phyloP scores from a whole-genome alignment of 2,329 filamentous ascomycete species.

The Fusarium musae region DNA sequence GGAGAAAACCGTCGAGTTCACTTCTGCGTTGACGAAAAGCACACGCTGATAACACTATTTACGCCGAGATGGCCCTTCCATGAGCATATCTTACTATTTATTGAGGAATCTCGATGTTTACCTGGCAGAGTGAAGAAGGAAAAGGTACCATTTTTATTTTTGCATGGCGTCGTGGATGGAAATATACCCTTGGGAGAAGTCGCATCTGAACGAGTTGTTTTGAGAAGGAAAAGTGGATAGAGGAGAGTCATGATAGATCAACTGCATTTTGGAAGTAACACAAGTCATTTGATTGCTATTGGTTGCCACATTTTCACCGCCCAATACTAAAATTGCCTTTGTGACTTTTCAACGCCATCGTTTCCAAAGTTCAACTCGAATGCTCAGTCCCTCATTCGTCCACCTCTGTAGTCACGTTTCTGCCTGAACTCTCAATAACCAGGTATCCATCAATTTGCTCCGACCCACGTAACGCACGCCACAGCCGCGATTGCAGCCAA shows the following conservation, averaged over 20 bases:
- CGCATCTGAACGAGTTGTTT: too few relatives aligned
- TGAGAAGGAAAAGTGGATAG: too few relatives aligned
- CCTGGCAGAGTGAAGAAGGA: too few relatives aligned
- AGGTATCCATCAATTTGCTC: background rate
- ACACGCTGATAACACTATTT: too few relatives aligned
- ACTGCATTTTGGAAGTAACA: background rate
- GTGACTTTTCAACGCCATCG: too few relatives aligned
- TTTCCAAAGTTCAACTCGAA: background rate
- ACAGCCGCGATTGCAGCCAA: slow-evolving; percentile 49
- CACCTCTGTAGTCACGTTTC: accelerated
- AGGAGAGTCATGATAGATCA: too few relatives aligned
- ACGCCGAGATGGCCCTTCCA: too few relatives aligned
- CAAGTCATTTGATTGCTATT: background rate
- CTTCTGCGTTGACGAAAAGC: background rate
- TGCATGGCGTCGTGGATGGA: background rate
- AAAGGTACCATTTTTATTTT: too few relatives aligned
- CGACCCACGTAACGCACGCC: slow-evolving; percentile 45
- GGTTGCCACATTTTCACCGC: accelerated
- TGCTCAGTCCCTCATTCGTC: background rate
- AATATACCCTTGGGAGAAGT: background rate
- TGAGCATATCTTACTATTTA: too few relatives aligned
- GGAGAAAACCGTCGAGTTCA: background rate
- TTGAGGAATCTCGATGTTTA: too few relatives aligned
- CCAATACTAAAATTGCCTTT: too few relatives aligned
- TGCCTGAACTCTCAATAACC: background rate